phyloP scores from a whole-genome alignment of 163 green algal genomes.

The Scenedesmus sp. region DNA sequence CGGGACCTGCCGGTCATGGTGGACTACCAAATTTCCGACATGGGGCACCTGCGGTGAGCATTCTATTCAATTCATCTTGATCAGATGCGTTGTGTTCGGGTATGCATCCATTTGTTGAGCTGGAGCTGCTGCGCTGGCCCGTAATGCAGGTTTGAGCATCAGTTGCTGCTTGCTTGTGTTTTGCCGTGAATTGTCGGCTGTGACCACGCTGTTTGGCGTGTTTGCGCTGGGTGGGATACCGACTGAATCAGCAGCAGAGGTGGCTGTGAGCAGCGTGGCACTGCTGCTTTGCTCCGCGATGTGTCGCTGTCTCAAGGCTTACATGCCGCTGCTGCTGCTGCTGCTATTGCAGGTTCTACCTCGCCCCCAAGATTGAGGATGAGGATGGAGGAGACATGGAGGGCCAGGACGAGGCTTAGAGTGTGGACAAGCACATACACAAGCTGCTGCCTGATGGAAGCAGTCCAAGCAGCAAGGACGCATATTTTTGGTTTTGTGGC shows the following conservation, averaged over 20 bases:
- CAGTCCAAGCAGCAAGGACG: too few relatives aligned
- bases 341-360: slow-evolving; percentile 77
- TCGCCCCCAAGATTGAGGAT: slow-evolving; percentile 97
- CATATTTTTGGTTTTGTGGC: too few relatives aligned
- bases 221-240: background rate
- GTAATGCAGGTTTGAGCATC: background rate
- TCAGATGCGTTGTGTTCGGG: too few relatives aligned
- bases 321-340: background rate
- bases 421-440: background rate
- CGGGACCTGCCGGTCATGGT: slow-evolving; percentile 92
- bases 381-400: slow-evolving; percentile 66
- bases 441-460: background rate
- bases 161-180: background rate
- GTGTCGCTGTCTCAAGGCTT: background rate
- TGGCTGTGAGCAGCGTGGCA: background rate
- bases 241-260: background rate
- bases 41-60: slow-evolving; percentile 76
- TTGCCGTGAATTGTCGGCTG: background rate
- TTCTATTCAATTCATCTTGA: too few relatives aligned
- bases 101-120: background rate
- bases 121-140: background rate
- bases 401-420: slow-evolving; percentile 47
- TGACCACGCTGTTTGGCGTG: background rate
- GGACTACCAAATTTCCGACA: slow-evolving; percentile 89
- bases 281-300: background rate